Conservation (phyloP, 2,329 filamentous ascomycete genomes). For the Neofusicoccum ribis region DNA sequence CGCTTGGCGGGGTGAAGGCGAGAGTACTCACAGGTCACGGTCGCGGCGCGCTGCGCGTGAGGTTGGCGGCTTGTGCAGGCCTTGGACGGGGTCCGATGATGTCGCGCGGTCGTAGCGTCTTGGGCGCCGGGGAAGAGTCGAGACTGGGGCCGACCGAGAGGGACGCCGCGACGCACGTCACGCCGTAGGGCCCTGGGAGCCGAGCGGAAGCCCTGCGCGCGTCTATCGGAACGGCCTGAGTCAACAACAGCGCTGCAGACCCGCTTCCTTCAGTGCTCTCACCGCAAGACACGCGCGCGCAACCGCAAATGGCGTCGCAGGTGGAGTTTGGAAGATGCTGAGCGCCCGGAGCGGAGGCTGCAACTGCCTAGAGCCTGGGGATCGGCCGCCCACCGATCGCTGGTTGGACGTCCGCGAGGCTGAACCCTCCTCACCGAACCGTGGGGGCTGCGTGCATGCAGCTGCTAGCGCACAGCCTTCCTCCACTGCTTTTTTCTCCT, state of each 20-base stretch:
- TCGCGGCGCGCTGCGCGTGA: neutral
- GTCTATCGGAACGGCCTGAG: neutral
- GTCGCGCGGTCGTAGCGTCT: neutral
- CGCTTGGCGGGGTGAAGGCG: neutral
- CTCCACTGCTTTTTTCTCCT: neutral
- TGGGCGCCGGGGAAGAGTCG: neutral
- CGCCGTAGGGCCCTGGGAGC: neutral
- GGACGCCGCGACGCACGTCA: neutral
- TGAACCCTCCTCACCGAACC: neutral
- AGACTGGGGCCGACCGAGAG: neutral
- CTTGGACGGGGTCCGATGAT: neutral
- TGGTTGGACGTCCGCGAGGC: neutral
- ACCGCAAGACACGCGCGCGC: slow-evolving; percentile 9
- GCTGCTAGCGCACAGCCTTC: slow-evolving; percentile 1
- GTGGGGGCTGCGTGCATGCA: slow-evolving; percentile 15
- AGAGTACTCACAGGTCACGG: neutral
- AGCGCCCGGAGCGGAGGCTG: neutral
- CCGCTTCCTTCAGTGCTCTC: slow-evolving; percentile 2
- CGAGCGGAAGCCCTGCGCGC: neutral
- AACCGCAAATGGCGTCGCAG: neutral
- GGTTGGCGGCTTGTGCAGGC: neutral
- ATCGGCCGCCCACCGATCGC: neutral
- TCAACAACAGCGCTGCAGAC: neutral
- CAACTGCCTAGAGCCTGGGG: neutral
- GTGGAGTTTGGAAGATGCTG: slow-evolving; percentile 1